Percentiles rank a stretch among this genome's conserved stretches.
Conservation (phyloP, 768 basidiomycete genomes). For the Lactarius hengduanensis region DNA sequence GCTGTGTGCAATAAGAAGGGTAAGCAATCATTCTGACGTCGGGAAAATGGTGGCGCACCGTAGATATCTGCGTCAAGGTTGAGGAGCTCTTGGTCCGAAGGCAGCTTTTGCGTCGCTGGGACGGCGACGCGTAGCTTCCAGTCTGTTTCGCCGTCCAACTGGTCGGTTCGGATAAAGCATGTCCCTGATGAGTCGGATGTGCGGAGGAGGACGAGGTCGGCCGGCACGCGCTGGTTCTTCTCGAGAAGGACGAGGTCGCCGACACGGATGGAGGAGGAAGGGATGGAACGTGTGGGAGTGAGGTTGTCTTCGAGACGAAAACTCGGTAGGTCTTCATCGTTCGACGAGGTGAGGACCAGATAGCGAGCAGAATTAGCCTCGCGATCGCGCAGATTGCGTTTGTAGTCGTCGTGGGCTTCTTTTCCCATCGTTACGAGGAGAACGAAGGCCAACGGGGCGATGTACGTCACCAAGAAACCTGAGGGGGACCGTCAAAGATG, state of each 20-base stretch:
- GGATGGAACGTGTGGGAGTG: slow-evolving; percentile 60
- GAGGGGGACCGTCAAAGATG: slow-evolving; percentile 7
- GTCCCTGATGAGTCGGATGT: slow-evolving; percentile 90
- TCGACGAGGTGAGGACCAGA: slow-evolving; percentile 55
- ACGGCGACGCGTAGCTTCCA: slow-evolving; percentile 97
- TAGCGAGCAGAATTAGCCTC: slow-evolving; percentile 96
- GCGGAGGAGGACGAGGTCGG: slow-evolving; percentile 85
- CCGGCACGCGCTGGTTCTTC: slow-evolving; percentile 96
- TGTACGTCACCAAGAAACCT: slow-evolving; percentile 95
- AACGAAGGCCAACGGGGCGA: slow-evolving; percentile 95
- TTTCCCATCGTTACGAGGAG: slow-evolving; percentile 96
- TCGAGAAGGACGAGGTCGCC: slow-evolving; percentile 90
- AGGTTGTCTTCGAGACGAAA: slow-evolving; percentile 13
- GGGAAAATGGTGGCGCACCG: slow-evolving; percentile 46
- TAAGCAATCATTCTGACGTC: slow-evolving; percentile 8
- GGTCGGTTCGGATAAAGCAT: slow-evolving; percentile 97
- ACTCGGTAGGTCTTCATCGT: slow-evolving; percentile 34
- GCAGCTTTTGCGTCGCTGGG: slow-evolving; percentile 73
- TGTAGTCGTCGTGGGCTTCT: slow-evolving; percentile 98
- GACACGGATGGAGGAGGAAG: slow-evolving; percentile 84
- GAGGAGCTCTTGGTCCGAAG: slow-evolving; percentile 54
- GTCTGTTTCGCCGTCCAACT: slow-evolving; percentile 97
- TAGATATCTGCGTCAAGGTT: slow-evolving; percentile 85
- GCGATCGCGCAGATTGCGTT: slow-evolving; percentile 84
- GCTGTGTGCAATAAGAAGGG: slow-evolving; percentile 44